Conservation (phyloP, 2,329 filamentous ascomycete genomes). For the Penicillium crustosum region DNA sequence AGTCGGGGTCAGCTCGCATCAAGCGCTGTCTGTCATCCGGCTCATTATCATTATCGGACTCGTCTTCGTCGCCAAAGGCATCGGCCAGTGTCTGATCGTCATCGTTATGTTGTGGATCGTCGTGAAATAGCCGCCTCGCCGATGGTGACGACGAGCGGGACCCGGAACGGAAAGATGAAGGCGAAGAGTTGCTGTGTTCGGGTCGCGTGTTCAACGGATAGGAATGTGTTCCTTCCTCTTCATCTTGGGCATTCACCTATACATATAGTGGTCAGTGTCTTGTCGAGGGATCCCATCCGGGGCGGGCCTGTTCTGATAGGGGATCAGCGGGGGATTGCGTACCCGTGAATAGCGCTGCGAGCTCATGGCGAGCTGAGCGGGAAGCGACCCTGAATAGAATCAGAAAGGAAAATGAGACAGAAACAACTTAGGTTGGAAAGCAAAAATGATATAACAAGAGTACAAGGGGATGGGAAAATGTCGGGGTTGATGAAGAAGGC, state of each 20-base stretch:
- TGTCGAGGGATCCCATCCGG: constrained; percentile 15
- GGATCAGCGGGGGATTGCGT: constrained; percentile 29
- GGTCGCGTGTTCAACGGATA: constrained; percentile 33
- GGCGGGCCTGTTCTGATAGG: constrained; percentile 10
- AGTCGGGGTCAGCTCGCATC: constrained; percentile 64
- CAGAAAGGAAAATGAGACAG: constrained; percentile 20
- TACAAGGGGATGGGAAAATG: constrained; percentile 23
- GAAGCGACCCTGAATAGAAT: constrained; percentile 17
- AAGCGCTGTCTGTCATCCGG: constrained; percentile 81
- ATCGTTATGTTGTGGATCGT: constrained; percentile 52
- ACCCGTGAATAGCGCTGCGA: constrained; percentile 52
- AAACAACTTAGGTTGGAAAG: constrained; percentile 12
- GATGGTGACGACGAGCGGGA: constrained; percentile 73
- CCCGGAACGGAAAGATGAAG: constrained; percentile 85
- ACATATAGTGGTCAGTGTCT: constrained; percentile 12
- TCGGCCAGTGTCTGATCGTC: constrained; percentile 85
- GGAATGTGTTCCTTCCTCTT: constrained; percentile 39
- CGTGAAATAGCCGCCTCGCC: constrained; percentile 53
- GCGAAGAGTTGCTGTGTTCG: constrained; percentile 42
- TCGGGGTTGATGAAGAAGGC: constrained; percentile 20
- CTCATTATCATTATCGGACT: constrained; percentile 67
- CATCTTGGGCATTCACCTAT: constrained; percentile 47
- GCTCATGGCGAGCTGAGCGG: constrained; percentile 48
- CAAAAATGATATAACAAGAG: constrained; percentile 18
- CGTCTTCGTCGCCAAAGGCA: constrained; percentile 82